Evolutionary conservation across 345 rosid species (phyloP).

Genomic region (Eucalyptus shirleyi): DNA sequence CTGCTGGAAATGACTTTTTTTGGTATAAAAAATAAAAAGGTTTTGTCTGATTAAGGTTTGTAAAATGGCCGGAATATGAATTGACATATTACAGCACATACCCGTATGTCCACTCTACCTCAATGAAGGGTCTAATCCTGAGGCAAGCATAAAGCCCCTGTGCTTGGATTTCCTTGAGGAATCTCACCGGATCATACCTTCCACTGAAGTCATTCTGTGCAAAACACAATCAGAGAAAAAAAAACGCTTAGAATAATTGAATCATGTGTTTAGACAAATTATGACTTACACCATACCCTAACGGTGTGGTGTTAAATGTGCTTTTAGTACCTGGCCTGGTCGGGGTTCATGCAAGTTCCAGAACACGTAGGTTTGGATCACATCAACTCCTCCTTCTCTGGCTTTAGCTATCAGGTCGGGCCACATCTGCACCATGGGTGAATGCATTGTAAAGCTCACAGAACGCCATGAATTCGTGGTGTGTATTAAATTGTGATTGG

Average conservation of each 20-base stretch:
- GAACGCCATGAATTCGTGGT: too few species aligned
- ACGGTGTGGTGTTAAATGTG: background rate
- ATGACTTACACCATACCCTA: background rate
- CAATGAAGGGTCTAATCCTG: constrained; percentile 78
- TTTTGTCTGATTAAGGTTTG: background rate
- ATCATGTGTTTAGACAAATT: background rate
- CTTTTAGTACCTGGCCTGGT: constrained; percentile 47
- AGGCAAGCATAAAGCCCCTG: constrained; percentile 72
- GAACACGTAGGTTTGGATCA: constrained; percentile 86
- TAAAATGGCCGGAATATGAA: background rate
- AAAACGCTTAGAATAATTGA: background rate
- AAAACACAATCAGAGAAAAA: background rate
- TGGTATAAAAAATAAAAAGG: too few species aligned
- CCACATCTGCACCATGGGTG: too few species aligned
- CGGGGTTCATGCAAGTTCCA: constrained; percentile 85
- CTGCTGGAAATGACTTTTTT: background rate
- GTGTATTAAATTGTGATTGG: too few species aligned
- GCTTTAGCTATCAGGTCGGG: too few species aligned
- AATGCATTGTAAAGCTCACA: too few species aligned
- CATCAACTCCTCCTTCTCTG: constrained; percentile 28
- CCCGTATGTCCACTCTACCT: constrained; percentile 92
- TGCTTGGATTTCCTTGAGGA: constrained; percentile 58
- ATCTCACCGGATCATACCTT: constrained; percentile 40
- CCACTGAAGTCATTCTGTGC: constrained; percentile 56
- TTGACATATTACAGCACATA: background rate